Percentiles rank a stretch among this genome's conserved stretches.
These are phyloP conservation scores for Euphorbia tirucalli DNA, from an alignment of 345 rosid species.

Conservation along the genomic window DNA sequence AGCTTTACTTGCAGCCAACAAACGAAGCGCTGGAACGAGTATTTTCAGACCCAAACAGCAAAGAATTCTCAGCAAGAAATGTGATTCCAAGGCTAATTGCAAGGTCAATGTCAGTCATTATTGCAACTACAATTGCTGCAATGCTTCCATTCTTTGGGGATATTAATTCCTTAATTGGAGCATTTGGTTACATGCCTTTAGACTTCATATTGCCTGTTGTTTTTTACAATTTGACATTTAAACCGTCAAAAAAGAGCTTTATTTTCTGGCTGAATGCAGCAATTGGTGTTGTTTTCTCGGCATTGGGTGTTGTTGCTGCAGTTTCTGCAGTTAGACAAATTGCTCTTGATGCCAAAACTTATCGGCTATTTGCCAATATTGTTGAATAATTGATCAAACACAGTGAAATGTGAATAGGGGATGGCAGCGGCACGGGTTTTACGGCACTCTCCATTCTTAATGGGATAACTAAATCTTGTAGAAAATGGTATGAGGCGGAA, in stretches of 20 bases:
- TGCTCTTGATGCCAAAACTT: conserved; percentile 43
- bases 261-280: conserved; percentile 40
- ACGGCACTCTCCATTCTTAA: no score
- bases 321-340: conserved; percentile 47
- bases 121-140: conserved; percentile 12
- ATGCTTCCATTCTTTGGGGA: conserved; percentile 33
- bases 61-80: conserved; percentile 23
- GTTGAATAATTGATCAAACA: no score
- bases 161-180: conserved; percentile 27
- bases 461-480: no score
- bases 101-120: conserved; percentile 16
- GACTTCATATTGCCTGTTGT: conserved; percentile 39
- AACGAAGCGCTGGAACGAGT: conserved; percentile 20
- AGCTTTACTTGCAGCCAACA: conserved; percentile 32
- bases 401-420: no score
- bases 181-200: conserved; percentile 30
- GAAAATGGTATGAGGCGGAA: no score
- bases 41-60: conserved; percentile 15
- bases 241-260: conserved; percentile 39
- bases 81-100: conserved; percentile 24
- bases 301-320: conserved; percentile 33
- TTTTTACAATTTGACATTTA: conserved; percentile 42
- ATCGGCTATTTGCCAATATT: conserved; percentile 41
- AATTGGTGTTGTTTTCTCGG: conserved; percentile 31
- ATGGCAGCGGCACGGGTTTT: no score